Conservation (phyloP, 352 stramenopile genomes). For the Pythium biforme region DNA sequence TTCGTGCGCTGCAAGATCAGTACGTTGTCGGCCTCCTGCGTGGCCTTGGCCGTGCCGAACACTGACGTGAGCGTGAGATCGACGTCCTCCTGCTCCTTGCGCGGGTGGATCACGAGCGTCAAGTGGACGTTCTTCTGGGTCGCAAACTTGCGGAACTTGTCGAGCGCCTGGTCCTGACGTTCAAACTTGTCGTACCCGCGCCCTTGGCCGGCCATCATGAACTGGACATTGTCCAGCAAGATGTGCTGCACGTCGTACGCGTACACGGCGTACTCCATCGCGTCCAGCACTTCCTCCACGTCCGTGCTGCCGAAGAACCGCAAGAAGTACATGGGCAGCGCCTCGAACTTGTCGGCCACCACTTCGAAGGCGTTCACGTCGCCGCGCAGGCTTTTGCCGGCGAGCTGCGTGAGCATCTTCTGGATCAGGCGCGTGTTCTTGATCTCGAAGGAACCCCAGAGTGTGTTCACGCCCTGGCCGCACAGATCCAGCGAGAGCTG, state of each 20-base stretch:
- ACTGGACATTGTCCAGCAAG: conserved; percentile 99
- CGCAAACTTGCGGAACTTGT: conserved; percentile 96
- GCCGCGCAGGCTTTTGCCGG: conserved; percentile 59
- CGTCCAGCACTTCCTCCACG: conserved; percentile 95
- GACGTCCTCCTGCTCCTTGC: conserved; percentile 96
- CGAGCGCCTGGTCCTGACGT: conserved; percentile 92
- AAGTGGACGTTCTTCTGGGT: conserved; percentile 98
- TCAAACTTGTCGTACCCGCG: conserved; percentile 89
- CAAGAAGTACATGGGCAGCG: conserved; percentile 97
- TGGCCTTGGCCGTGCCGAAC: conserved; percentile 98
- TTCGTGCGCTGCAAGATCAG: conserved; percentile 96
- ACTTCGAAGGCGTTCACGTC: conserved; percentile 79
- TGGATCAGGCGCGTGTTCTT: conserved; percentile 97
- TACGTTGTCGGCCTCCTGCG: conserved; percentile 99
- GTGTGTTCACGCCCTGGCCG: conserved; percentile 95
- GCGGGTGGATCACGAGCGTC: conserved; percentile 98
- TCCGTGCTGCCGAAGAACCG: conserved; percentile 97
- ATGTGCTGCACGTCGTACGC: conserved; percentile 98
- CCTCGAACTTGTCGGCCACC: conserved; percentile 90
- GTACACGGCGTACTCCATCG: conserved; percentile 98
- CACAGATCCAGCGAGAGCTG: conserved; percentile 90
- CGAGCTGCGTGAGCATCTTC: conserved; percentile 98
- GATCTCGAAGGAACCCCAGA: conserved; percentile 99
- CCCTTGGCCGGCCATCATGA: conserved; percentile 96
- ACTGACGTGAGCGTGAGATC: conserved; percentile 94